phyloP scores from a whole-genome alignment of 2,329 filamentous ascomycete species.

The Aureobasidium sp. region DNA sequence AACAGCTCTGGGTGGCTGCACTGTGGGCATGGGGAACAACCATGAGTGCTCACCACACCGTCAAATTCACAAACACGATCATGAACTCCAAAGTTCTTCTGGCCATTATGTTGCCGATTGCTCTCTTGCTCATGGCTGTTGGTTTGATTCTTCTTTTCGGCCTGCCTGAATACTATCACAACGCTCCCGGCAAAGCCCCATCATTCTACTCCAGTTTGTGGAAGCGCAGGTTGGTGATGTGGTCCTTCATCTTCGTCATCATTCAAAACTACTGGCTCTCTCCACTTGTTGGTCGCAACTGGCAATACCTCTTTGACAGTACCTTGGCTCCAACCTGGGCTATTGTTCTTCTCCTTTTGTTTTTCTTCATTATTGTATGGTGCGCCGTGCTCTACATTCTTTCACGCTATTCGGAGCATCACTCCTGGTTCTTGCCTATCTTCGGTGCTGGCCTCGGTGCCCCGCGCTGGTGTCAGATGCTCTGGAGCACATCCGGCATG shows the following conservation, averaged over 20 bases:
- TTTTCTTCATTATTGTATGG: conserved; percentile 53
- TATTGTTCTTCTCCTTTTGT: conserved; percentile 50
- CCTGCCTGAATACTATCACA: conserved; percentile 59
- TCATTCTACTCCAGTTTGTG: conserved; percentile 58
- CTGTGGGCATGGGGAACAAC: conserved; percentile 61
- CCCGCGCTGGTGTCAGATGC: conserved; percentile 61
- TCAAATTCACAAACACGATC: conserved; percentile 20
- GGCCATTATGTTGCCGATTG: conserved; percentile 53
- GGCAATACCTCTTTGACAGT: conserved; percentile 56
- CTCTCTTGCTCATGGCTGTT: conserved; percentile 49
- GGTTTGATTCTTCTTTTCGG: conserved; percentile 51
- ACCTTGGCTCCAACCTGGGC: conserved; percentile 50
- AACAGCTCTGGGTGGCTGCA: conserved; percentile 57
- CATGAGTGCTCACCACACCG: conserved; percentile 35
- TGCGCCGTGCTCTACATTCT: conserved; percentile 45
- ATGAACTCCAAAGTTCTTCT: conserved; percentile 24
- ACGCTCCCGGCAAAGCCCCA: conserved; percentile 55
- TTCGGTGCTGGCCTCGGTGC: conserved; percentile 61
- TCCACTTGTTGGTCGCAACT: conserved; percentile 59
- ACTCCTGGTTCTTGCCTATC: conserved; percentile 60
- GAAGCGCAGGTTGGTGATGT: conserved; percentile 57
- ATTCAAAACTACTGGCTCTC: conserved; percentile 62
- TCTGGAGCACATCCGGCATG: conserved; percentile 56
- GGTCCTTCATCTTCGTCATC: conserved; percentile 58
- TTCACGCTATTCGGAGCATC: conserved; percentile 48